Evolutionary conservation across 257 asterid genomes (phyloP).

Genomic region (Fraxinus quadrangulata): DNA sequence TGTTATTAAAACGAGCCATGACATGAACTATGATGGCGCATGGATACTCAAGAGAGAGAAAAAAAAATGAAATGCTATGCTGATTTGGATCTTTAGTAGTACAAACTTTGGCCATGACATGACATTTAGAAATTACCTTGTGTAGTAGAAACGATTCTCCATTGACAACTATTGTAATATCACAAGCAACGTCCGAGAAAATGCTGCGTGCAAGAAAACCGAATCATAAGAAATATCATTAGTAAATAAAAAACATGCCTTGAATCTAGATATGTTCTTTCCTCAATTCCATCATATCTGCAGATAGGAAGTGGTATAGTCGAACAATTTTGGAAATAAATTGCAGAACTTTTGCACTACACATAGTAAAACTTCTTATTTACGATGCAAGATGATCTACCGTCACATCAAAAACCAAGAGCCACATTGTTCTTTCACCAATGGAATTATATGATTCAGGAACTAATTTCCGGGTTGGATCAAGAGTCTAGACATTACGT

Average conservation of each 20-base stretch:
- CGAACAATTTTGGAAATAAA: too few relatives aligned
- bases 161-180: conserved; percentile 52
- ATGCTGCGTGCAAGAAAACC: conserved; percentile 37
- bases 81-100: neutral
- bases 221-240: neutral
- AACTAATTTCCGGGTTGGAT: neutral
- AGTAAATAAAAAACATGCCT: neutral
- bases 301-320: too few relatives aligned
- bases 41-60: neutral
- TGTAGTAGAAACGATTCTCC: conserved; percentile 61
- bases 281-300: too few relatives aligned
- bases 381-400: neutral
- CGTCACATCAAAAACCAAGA: neutral
- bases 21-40: neutral
- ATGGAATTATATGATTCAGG: neutral
- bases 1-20: neutral
- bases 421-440: neutral
- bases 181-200: conserved; percentile 70
- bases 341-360: neutral
- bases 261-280: too few relatives aligned
- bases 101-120: neutral
- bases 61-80: neutral
- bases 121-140: conserved; percentile 41
- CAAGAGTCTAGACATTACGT: neutral
- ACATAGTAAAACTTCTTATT: neutral